A percentile compares a stretch with the other conserved stretches of the same genome.
Evolutionary conservation across 495 filamentous ascomycete genomes (phyloP).

Genomic region (Penicillium atrosanguineum): DNA sequence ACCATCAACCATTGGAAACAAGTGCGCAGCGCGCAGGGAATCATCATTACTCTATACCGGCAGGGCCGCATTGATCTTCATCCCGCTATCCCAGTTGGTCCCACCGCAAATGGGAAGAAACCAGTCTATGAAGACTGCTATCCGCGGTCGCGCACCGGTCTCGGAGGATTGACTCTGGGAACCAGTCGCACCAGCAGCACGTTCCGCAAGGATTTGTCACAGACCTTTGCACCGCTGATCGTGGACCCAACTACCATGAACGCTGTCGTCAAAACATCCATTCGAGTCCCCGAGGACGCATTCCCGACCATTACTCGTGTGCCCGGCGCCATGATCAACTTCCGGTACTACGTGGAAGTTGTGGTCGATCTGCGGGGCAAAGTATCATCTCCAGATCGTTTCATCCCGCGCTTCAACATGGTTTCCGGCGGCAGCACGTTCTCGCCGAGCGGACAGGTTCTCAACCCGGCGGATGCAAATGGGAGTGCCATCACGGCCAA

Average conservation of each 20-base stretch:
- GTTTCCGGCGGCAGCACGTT: slow-evolving; percentile 46
- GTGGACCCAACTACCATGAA: slow-evolving; percentile 78
- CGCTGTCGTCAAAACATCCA: slow-evolving; percentile 71
- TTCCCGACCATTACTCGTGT: slow-evolving; percentile 91
- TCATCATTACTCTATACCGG: slow-evolving; percentile 89
- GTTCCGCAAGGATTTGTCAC: slow-evolving; percentile 90
- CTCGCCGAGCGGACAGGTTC: slow-evolving; percentile 47
- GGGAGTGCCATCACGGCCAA: slow-evolving; percentile 40
- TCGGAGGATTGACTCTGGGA: slow-evolving; percentile 77
- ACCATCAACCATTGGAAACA: slow-evolving; percentile 80
- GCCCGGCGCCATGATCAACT: slow-evolving; percentile 87
- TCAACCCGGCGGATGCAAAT: slow-evolving; percentile 40
- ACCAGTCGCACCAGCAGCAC: slow-evolving; percentile 78
- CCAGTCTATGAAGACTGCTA: slow-evolving; percentile 79
- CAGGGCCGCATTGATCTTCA: slow-evolving; percentile 89
- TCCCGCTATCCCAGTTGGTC: slow-evolving; percentile 63
- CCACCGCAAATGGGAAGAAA: slow-evolving; percentile 59
- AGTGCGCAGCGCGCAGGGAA: slow-evolving; percentile 84
- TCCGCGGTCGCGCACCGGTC: slow-evolving; percentile 67
- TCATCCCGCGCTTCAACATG: slow-evolving; percentile 57
- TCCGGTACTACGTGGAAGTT: slow-evolving; percentile 90
- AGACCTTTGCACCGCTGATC: slow-evolving; percentile 81
- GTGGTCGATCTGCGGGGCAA: slow-evolving; percentile 90
- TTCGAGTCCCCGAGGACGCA: slow-evolving; percentile 83
- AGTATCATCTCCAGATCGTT: slow-evolving; percentile 64